A percentile compares a stretch with the other conserved stretches of the same genome.
These are phyloP conservation scores for Exidia glandulosa DNA, from an alignment of 768 basidiomycete species.

Conservation along the genomic window DNA sequence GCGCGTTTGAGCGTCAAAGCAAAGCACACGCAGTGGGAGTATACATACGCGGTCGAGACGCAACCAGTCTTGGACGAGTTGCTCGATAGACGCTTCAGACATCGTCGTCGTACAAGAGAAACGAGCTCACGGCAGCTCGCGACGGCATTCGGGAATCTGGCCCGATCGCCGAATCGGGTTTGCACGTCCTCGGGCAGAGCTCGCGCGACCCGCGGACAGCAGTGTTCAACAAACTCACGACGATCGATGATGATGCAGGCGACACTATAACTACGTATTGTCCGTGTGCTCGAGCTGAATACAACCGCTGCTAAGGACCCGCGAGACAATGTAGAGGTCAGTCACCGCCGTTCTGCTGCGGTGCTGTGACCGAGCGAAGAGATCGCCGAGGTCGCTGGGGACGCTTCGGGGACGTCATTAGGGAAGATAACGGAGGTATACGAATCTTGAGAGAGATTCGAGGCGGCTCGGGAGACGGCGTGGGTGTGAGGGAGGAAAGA, in stretches of 20 bases:
- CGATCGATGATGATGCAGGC: too few relatives aligned
- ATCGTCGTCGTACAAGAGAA: conserved; percentile 5
- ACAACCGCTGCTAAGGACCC: neutral
- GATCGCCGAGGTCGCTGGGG: conserved; percentile 1
- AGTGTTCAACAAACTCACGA: too few relatives aligned
- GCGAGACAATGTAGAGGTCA: neutral
- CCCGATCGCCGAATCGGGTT: too few relatives aligned
- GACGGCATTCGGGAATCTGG: neutral
- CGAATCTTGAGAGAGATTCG: conserved; percentile 18
- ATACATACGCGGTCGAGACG: conserved; percentile 32
- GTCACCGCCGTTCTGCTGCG: neutral
- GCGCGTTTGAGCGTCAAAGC: neutral
- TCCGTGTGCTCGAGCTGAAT: neutral
- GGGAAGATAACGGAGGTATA: conserved; percentile 12
- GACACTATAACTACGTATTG: neutral
- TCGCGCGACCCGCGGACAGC: too few relatives aligned
- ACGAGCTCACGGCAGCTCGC: neutral
- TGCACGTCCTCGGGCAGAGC: too few relatives aligned
- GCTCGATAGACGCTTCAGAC: conserved; percentile 21
- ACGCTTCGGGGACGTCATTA: conserved; percentile 7
- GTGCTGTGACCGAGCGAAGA: conserved; percentile 1
- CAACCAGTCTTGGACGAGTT: conserved; percentile 41
- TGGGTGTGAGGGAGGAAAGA: neutral
- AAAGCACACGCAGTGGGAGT: neutral
- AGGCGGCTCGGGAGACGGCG: conserved; percentile 6